phyloP scores from a whole-genome alignment of 305 asterid genomes.

The Solanum aculeatissimum region DNA sequence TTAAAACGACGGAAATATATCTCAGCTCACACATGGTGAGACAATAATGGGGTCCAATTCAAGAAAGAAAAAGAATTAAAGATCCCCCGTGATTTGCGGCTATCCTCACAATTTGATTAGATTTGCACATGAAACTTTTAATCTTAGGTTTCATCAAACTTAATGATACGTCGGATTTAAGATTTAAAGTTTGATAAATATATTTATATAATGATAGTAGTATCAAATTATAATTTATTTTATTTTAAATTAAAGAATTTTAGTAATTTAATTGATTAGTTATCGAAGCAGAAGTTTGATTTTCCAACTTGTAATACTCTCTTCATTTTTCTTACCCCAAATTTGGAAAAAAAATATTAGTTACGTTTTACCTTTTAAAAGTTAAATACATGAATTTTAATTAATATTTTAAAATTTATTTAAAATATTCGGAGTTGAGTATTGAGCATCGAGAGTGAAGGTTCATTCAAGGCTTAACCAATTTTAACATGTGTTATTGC shows the following conservation, averaged over 20 bases:
- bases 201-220: background rate
- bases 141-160: background rate
- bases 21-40: background rate
- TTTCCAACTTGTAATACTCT: background rate
- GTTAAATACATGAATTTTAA: background rate
- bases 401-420: too few relatives aligned
- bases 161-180: background rate
- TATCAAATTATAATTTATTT: background rate
- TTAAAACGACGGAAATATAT: background rate
- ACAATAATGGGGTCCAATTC: slow-evolving; percentile 10
- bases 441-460: too few relatives aligned
- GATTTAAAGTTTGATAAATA: background rate
- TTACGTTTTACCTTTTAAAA: rapidly evolving
- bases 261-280: too few relatives aligned
- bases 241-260: background rate
- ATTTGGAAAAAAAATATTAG: background rate
- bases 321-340: background rate
- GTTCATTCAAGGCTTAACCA: background rate
- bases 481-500: too few relatives aligned
- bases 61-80: background rate
- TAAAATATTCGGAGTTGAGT: too few relatives aligned
- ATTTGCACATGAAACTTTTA: slow-evolving; percentile 1
- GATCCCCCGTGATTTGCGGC: slow-evolving; percentile 42
- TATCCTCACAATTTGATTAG: background rate
- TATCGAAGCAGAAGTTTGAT: background rate